Conservation (phyloP, 2,329 filamentous ascomycete species). For the Penicillium verrucosum region DNA sequence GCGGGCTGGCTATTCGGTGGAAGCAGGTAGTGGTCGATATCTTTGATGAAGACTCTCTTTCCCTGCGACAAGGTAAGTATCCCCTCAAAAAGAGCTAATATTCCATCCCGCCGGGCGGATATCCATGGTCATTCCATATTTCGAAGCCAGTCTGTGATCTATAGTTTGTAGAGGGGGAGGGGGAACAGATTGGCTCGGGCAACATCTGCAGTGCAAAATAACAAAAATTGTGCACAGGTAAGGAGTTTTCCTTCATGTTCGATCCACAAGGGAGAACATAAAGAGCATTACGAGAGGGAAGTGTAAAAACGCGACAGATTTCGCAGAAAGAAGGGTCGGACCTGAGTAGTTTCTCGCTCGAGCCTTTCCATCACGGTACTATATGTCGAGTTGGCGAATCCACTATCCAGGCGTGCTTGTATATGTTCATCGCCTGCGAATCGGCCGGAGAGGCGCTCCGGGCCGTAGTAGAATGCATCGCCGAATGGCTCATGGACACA, state of each 20-base stretch:
- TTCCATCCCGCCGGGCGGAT: conserved; percentile 1
- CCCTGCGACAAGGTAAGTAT: conserved; percentile 58
- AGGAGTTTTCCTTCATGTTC: background rate
- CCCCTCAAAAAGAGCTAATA: conserved; percentile 11
- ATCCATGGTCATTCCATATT: background rate
- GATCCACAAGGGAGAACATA: background rate
- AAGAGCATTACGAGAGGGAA: background rate
- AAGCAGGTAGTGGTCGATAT: conserved; percentile 90
- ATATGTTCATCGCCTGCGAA: conserved; percentile 66
- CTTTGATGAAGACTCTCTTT: conserved; percentile 96
- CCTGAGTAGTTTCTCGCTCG: conserved; percentile 69
- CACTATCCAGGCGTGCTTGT: conserved; percentile 41
- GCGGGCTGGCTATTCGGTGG: conserved; percentile 68
- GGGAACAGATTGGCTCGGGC: background rate
- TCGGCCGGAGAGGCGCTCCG: conserved; percentile 76
- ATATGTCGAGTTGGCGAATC: conserved; percentile 46
- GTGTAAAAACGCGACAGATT: conserved; percentile 22
- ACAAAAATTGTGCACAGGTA: conserved; percentile 9
- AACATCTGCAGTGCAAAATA: conserved; percentile 4
- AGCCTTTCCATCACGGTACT: conserved; percentile 71
- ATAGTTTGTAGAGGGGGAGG: background rate
- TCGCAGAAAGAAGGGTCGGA: conserved; percentile 47
- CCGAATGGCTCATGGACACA: conserved; percentile 96
- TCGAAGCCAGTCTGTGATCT: background rate
- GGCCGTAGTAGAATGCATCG: conserved; percentile 93